These are phyloP conservation scores for Peniophora sp. DNA, from an alignment of 1,284 basidiomycete species.

Conservation along the genomic window DNA sequence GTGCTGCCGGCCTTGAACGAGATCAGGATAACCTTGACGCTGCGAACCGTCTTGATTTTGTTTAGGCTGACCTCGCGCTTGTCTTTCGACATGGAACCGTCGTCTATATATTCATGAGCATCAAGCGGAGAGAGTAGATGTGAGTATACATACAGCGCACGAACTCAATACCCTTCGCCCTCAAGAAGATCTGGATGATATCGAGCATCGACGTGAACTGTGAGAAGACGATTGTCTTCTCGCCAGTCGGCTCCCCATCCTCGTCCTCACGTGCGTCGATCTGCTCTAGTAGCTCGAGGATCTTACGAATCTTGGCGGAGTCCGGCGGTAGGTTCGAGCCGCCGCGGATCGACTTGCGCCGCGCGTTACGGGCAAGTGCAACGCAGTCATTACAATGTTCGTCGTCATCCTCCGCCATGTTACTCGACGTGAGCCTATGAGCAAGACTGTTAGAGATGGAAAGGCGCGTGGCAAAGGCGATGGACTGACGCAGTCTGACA, in stretches of 20 bases:
- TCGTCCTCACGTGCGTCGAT: conserved; percentile 57
- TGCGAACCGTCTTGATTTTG: conserved; percentile 58
- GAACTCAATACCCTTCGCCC: conserved; percentile 55
- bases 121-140: neutral
- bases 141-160: conserved; percentile 72
- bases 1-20: conserved; percentile 96
- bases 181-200: conserved; percentile 79
- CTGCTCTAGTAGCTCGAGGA: conserved; percentile 64
- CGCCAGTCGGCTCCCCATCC: conserved; percentile 22
- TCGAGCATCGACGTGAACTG: conserved; percentile 92
- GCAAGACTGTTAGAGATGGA: neutral
- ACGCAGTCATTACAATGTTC: conserved; percentile 56
- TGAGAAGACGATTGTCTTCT: conserved; percentile 90
- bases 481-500: conserved; percentile 60
- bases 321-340: conserved; percentile 42
- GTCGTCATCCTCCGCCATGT: conserved; percentile 26
- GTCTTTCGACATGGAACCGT: conserved; percentile 77
- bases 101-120: conserved; percentile 45
- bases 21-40: conserved; percentile 76
- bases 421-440: conserved; percentile 29
- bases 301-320: conserved; percentile 86
- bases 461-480: neutral
- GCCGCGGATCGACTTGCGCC: conserved; percentile 19
- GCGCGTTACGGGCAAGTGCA: conserved; percentile 36
- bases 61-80: conserved; percentile 72